These are phyloP conservation scores for Persicaria maculosa DNA, from an alignment of 148 eudicot genomes.

Conservation along the genomic window DNA sequence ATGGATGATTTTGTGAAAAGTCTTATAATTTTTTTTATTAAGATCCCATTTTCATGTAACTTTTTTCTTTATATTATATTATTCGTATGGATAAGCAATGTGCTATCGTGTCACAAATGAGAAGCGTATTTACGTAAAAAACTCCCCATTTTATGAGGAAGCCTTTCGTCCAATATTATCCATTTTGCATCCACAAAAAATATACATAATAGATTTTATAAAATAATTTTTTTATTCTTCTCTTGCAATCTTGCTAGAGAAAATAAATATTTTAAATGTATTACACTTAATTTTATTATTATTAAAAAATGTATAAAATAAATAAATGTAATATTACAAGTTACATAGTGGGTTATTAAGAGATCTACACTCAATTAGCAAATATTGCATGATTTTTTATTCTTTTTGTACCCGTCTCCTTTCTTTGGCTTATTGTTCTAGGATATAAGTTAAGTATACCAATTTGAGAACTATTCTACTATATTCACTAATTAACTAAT, in stretches of 20 bases:
- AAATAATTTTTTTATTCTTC: background rate
- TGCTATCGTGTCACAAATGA: background rate
- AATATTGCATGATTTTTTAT: background rate
- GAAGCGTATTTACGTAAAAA: no score
- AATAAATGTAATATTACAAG: no score
- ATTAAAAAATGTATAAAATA: no score
- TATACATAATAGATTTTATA: background rate
- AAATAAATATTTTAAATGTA: no score
- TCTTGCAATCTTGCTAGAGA: background rate
- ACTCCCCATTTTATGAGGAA: background rate
- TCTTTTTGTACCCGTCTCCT: background rate
- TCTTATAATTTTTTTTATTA: background rate
- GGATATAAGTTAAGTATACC: no score
- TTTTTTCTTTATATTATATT: background rate
- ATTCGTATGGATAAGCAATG: background rate
- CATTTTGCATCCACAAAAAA: background rate
- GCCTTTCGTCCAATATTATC: conserved; percentile 8
- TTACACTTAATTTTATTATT: no score
- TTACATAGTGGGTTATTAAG: no score
- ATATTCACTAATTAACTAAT: no score
- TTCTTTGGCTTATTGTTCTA: background rate
- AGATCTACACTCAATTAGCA: background rate
- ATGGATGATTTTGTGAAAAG: no score
- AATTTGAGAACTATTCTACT: no score
- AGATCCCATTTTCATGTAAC: background rate